Base-by-base conservation (phyloP, 768 basidiomycete genomes). In the Grammothele lineata region DNA sequence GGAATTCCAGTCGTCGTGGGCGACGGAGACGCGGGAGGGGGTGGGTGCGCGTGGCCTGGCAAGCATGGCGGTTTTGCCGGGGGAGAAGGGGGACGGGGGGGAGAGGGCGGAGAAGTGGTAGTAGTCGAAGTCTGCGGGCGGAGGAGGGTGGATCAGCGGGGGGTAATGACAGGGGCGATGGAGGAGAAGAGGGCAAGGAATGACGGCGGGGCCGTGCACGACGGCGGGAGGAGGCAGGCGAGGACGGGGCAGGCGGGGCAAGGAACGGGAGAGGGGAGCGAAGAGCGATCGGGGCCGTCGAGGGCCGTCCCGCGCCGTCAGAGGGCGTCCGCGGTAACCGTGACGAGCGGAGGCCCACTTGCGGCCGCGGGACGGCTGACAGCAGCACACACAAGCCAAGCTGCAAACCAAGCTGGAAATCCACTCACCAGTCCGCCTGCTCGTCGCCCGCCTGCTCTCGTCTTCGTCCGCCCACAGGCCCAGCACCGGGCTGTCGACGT, bases 1-100 rank as follows among this genome's bases (percentile, higher is more conserved):
- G 25, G 50, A 51, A 15, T 49, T 49, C 57, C 58, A 59, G 45
- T 58, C 58, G 53, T 59, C 60, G 50, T 57, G 57, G 25, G 48
- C 50, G 26, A 50, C 41, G 15, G 48, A 48, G 30, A 48, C 55
- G 42, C 60, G 58, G 27, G 66, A 62, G 26, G 70, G 67, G 8
- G 71, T 67, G 15, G 69, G 66, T 26, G 69, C 66, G 63, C 69
- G 71, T 62, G 70, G 65, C 56, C 67, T 69, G 44, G 57, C 53
- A 46, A 61, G 48, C 55, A 62, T 62, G 39, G 45, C 45, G 17
- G 56, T 57, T 23, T 55, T 55, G 43, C 54, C 59, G 38, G 62
- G 60, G 37, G 68, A 65, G 59, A 64, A 57, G 33, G 64, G 65
- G 11, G 68, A 64, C 46, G 63, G 62, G 39, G 66, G 62, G 63